These are phyloP conservation scores for Pisolithus tinctorius DNA, from an alignment of 768 basidiomycete species.

Conservation along the genomic window DNA sequence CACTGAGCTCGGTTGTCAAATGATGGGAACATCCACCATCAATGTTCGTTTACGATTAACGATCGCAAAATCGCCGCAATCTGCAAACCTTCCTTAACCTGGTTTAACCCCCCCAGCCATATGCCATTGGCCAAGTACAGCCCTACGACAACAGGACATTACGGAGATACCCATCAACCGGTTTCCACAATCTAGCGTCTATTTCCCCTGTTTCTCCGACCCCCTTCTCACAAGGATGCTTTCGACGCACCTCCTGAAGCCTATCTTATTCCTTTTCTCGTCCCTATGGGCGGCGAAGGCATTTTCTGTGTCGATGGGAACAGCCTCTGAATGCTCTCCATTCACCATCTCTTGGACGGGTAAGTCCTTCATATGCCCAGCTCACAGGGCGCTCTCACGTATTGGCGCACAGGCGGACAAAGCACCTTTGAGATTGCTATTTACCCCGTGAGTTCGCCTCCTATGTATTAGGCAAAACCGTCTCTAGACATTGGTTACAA, in stretches of 20 bases:
- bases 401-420: conserved; percentile 40
- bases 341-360: neutral
- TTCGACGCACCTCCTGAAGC: conserved; percentile 17
- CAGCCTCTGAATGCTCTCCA: conserved; percentile 51
- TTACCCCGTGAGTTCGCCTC: conserved; percentile 38
- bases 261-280: conserved; percentile 15
- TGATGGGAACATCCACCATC: too few relatives aligned
- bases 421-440: conserved; percentile 20
- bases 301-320: conserved; percentile 43
- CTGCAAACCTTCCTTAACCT: too few relatives aligned
- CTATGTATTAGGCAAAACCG: neutral
- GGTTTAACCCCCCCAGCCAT: too few relatives aligned
- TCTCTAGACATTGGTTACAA: neutral
- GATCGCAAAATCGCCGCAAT: too few relatives aligned
- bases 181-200: too few relatives aligned
- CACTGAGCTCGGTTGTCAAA: too few relatives aligned
- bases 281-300: neutral
- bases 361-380: neutral
- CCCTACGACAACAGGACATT: too few relatives aligned
- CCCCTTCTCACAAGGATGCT: conserved; percentile 18
- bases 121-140: too few relatives aligned
- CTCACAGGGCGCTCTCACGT: neutral
- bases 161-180: too few relatives aligned
- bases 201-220: too few relatives aligned
- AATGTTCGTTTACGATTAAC: too few relatives aligned